phyloP scores from a whole-genome alignment of 495 filamentous ascomycete species.

The Penicillium waksmanii region DNA sequence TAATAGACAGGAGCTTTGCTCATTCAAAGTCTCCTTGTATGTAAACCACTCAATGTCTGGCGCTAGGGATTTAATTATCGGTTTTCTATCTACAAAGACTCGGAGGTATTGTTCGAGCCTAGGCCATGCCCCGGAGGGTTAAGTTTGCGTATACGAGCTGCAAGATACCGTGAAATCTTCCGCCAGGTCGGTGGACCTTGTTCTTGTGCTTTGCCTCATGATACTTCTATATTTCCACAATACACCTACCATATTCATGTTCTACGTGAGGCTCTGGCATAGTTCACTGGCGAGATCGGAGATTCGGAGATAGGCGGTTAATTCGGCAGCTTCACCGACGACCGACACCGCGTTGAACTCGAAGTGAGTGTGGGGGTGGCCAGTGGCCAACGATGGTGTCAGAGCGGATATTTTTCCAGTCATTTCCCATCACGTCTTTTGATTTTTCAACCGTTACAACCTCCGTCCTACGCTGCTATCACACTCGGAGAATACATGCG shows the following conservation, averaged over 20 bases:
- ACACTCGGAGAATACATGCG: neutral
- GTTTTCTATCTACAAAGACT: too few relatives aligned
- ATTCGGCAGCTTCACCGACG: slow-evolving; percentile 18
- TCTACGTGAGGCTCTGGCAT: too few relatives aligned
- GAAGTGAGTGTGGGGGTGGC: slow-evolving; percentile 8
- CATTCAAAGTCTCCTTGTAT: neutral
- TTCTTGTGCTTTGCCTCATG: too few relatives aligned
- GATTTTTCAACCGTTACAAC: neutral
- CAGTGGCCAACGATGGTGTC: slow-evolving; percentile 17
- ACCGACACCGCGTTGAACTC: neutral
- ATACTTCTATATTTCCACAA: too few relatives aligned
- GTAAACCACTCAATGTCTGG: neutral
- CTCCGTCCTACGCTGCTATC: neutral
- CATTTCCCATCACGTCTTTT: slow-evolving; percentile 7
- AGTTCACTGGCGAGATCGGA: too few relatives aligned
- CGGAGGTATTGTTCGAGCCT: too few relatives aligned
- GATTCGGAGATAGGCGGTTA: slow-evolving; percentile 14
- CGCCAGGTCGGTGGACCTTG: too few relatives aligned
- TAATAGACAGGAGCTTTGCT: neutral
- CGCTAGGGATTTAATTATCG: neutral
- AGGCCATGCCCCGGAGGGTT: too few relatives aligned
- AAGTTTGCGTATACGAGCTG: too few relatives aligned
- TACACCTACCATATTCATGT: too few relatives aligned
- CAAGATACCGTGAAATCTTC: too few relatives aligned
- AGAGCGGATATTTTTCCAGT: slow-evolving; percentile 13